Evolutionary conservation across 192 early-diverging fungal species (phyloP).

Genomic region (Coemansia sp.): DNA sequence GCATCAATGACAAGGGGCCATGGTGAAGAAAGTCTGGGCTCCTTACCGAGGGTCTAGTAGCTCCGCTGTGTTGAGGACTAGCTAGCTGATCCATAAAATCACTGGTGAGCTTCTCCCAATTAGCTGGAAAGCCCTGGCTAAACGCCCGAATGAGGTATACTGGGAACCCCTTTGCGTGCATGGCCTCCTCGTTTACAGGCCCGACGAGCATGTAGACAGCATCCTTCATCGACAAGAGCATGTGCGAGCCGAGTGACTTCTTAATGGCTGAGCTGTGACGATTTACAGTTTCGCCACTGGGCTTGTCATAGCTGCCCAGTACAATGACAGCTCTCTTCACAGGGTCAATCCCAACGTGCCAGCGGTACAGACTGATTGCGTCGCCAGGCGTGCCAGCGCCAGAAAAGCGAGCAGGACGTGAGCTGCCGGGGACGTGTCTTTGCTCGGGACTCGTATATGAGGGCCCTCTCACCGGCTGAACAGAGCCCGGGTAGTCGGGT

Average conservation of each 20-base stretch:
- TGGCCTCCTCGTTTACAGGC: conserved; percentile 20
- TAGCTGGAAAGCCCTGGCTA: conserved; percentile 28
- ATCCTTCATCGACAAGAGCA: conserved; percentile 21
- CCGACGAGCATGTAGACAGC: conserved; percentile 29
- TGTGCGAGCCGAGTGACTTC: conserved; percentile 6
- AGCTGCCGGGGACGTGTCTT: conserved; percentile 32
- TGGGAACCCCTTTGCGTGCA: conserved; percentile 38
- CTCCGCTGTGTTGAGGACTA: not conserved
- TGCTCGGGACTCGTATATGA: conserved; percentile 8
- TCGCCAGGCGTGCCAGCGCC: not conserved
- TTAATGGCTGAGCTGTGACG: conserved; percentile 34
- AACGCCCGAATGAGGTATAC: conserved; percentile 25
- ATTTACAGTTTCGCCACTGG: conserved; percentile 19
- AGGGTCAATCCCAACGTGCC: conserved; percentile 23
- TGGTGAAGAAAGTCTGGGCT: conserved; percentile 5
- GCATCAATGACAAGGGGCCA: not conserved
- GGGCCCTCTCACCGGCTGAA: conserved; percentile 31
- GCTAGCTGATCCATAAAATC: conserved; percentile 3
- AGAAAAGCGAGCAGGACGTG: conserved; percentile 30
- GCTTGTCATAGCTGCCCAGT: conserved; percentile 21
- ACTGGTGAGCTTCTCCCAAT: conserved; percentile 29
- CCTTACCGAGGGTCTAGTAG: not conserved
- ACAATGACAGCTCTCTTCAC: conserved; percentile 23
- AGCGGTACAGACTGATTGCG: conserved; percentile 10
- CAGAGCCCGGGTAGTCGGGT: conserved; percentile 33